Evolutionary conservation across 768 basidiomycete genomes (phyloP).

Genomic region (Leccinum aurantiacum): DNA sequence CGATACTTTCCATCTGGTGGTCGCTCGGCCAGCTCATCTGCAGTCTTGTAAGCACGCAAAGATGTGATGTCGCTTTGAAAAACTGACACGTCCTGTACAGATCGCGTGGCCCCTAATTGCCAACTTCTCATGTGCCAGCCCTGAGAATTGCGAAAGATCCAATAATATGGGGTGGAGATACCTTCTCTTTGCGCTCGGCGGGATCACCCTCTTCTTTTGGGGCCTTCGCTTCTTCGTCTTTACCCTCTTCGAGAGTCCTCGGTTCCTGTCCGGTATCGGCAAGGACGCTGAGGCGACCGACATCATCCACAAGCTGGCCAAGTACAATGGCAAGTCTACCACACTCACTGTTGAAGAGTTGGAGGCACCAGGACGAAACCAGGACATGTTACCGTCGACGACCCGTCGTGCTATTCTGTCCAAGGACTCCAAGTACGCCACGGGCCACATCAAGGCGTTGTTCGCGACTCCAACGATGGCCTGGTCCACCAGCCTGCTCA

Average conservation of each 20-base stretch:
- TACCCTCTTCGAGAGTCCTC: conserved; percentile 54
- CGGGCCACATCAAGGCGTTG: conserved; percentile 53
- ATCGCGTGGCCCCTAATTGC: conserved; percentile 61
- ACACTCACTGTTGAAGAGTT: conserved; percentile 48
- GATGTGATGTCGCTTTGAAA: no score
- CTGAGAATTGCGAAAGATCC: conserved; percentile 37
- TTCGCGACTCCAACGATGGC: conserved; percentile 66
- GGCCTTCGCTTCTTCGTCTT: conserved; percentile 52
- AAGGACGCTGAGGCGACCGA: conserved; percentile 51
- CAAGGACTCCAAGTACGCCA: conserved; percentile 42
- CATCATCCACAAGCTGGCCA: conserved; percentile 49
- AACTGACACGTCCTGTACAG: conserved; percentile 29
- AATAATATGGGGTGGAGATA: conserved; percentile 69
- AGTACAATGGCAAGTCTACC: conserved; percentile 46
- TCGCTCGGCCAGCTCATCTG: conserved; percentile 53
- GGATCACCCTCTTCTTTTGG: conserved; percentile 53
- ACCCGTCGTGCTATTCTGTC: conserved; percentile 31
- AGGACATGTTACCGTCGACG: conserved; percentile 11
- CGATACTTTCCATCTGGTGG: conserved; percentile 61
- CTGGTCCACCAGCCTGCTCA: conserved; percentile 62
- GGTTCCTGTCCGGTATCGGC: conserved; percentile 56
- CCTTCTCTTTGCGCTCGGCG: conserved; percentile 53
- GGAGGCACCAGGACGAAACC: conserved; percentile 29
- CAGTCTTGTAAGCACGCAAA: conserved; percentile 38
- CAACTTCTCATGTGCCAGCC: conserved; percentile 48